A percentile compares a stretch with the other conserved stretches of the same genome.
Conservation (phyloP, 2,329 filamentous ascomycete species). For the Boeremia lycopersici region DNA sequence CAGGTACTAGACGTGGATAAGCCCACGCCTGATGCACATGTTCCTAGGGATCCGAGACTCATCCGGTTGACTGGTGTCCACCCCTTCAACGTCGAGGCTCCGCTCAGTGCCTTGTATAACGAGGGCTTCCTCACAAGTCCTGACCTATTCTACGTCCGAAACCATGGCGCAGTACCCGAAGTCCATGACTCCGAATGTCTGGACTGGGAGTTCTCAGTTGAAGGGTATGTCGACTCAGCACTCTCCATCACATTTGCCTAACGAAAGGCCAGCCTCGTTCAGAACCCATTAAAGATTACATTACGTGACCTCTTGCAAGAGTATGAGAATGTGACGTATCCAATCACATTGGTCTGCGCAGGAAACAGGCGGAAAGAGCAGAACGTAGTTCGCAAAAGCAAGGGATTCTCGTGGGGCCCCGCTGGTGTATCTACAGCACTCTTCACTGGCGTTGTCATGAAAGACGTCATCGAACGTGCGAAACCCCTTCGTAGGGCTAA, state of each 20-base stretch:
- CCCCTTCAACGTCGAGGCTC: slow-evolving; percentile 89
- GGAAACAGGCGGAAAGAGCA: slow-evolving; percentile 93
- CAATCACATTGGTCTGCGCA: slow-evolving; percentile 87
- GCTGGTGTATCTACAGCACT: slow-evolving; percentile 85
- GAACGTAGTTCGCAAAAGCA: slow-evolving; percentile 86
- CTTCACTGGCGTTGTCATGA: slow-evolving; percentile 82
- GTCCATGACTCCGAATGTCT: slow-evolving; percentile 74
- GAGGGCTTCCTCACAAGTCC: slow-evolving; percentile 85
- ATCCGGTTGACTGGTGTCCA: slow-evolving; percentile 88
- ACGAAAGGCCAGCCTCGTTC: slow-evolving; percentile 64
- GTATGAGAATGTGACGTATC: slow-evolving; percentile 83
- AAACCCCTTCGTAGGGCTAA: slow-evolving; percentile 71
- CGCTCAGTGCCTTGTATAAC: slow-evolving; percentile 77
- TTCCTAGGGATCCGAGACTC: slow-evolving; percentile 77
- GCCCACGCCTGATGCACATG: slow-evolving; percentile 82
- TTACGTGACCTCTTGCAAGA: slow-evolving; percentile 73
- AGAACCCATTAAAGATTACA: slow-evolving; percentile 73
- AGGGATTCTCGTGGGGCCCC: slow-evolving; percentile 93
- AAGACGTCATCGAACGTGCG: slow-evolving; percentile 71
- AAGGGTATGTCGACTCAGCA: slow-evolving; percentile 59
- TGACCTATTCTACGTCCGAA: slow-evolving; percentile 89
- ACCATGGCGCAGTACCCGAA: slow-evolving; percentile 82
- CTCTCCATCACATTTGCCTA: background rate
- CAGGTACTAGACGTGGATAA: slow-evolving; percentile 75
- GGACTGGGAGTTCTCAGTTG: slow-evolving; percentile 81